These are phyloP conservation scores for Penicillium sp. DNA, from an alignment of 2,329 filamentous ascomycete species.

Conservation along the genomic window DNA sequence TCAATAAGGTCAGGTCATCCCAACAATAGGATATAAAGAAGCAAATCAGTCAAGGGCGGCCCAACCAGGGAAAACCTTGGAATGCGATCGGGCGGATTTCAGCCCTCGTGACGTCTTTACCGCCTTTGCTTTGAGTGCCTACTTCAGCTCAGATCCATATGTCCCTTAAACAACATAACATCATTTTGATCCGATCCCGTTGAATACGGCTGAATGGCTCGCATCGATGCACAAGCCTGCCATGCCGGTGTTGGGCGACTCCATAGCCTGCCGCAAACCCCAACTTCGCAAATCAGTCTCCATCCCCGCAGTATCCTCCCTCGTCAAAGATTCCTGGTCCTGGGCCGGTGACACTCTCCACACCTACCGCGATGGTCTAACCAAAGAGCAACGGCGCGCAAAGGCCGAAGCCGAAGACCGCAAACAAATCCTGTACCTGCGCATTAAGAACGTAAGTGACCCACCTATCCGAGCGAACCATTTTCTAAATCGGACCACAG, in stretches of 20 bases:
- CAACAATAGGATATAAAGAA: background rate
- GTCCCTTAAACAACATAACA: background rate
- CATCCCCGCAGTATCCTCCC: slow-evolving; percentile 35
- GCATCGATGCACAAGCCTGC: slow-evolving; percentile 27
- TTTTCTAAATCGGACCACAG: slow-evolving; percentile 42
- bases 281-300: slow-evolving; percentile 29
- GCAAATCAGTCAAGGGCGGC: background rate
- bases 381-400: slow-evolving; percentile 53
- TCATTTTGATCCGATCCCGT: background rate
- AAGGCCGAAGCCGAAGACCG: slow-evolving; percentile 56
- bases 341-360: slow-evolving; percentile 39
- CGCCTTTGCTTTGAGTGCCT: slow-evolving; percentile 11
- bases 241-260: slow-evolving; percentile 37
- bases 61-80: slow-evolving; percentile 13
- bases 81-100: slow-evolving; percentile 17
- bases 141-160: background rate
- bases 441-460: slow-evolving; percentile 65
- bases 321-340: slow-evolving; percentile 36
- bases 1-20: background rate
- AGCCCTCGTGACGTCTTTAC: slow-evolving; percentile 29
- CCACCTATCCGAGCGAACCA: background rate
- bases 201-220: slow-evolving; percentile 27
- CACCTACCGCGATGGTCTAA: slow-evolving; percentile 56
- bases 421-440: slow-evolving; percentile 63
- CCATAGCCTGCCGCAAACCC: slow-evolving; percentile 20